phyloP scores from a whole-genome alignment of 306 rosid genomes.

The Medicago lupulina region DNA sequence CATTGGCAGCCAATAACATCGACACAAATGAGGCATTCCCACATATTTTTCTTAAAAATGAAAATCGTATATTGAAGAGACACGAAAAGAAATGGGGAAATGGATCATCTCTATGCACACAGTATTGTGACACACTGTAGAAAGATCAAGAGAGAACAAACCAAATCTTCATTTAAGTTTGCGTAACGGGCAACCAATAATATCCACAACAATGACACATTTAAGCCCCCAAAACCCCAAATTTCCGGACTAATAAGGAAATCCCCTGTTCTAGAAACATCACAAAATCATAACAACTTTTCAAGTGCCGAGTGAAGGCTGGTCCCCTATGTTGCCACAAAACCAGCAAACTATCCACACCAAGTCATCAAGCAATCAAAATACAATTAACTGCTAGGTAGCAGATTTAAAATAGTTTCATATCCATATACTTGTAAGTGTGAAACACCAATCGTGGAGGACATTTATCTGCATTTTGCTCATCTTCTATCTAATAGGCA shows the following conservation, averaged over 20 bases:
- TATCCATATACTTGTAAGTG: constrained; percentile 1
- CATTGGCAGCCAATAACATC: constrained; percentile 1
- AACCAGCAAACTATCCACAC: background rate
- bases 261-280: background rate
- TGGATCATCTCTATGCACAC: background rate
- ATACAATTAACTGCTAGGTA: background rate
- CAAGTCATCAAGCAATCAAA: background rate
- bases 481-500: constrained; percentile 12
- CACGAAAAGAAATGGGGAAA: constrained; percentile 13
- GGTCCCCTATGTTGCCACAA: background rate
- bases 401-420: constrained; percentile 20
- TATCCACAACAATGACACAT: background rate
- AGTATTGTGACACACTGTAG: background rate
- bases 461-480: constrained; percentile 25
- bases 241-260: background rate
- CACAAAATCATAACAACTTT: constrained; percentile 15
- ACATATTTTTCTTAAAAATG: background rate
- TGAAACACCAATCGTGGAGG: constrained; percentile 8
- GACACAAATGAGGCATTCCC: background rate
- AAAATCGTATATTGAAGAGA: background rate
- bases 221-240: constrained; percentile 10
- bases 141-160: constrained; percentile 16
- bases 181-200: constrained; percentile 29
- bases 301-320: background rate
- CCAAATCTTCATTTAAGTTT: background rate